These are phyloP conservation scores for Psilocybe subaeruginosa DNA, from an alignment of 768 basidiomycete genomes.

Conservation along the genomic window DNA sequence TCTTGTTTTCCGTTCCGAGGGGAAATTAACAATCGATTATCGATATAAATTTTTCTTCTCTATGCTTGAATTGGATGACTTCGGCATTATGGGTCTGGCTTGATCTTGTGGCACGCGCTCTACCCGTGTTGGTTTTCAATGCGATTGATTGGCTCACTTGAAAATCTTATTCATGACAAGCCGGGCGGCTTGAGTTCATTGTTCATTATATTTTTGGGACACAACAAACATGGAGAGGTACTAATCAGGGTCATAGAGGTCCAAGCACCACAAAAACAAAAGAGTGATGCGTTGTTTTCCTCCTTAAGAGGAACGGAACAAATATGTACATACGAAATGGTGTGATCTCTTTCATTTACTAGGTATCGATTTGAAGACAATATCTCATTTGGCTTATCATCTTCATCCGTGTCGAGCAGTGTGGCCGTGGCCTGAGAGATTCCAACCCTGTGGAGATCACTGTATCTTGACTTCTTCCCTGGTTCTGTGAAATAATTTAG, in stretches of 20 bases:
- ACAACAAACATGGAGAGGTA: no score
- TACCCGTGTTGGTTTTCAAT: background rate
- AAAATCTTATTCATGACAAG: background rate
- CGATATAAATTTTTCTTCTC: conserved; percentile 5
- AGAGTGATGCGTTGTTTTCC: no score
- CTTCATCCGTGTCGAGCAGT: no score
- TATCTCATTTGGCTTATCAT: no score
- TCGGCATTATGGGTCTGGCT: background rate
- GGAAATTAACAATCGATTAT: conserved; percentile 7
- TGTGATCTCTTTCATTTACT: no score
- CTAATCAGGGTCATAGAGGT: no score
- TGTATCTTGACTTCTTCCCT: background rate
- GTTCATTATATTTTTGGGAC: no score
- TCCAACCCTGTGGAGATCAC: background rate
- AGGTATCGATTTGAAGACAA: background rate
- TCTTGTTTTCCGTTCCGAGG: background rate
- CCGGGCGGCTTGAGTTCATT: no score
- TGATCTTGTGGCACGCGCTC: background rate
- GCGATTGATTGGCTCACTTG: background rate
- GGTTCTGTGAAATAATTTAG: background rate
- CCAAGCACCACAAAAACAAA: no score
- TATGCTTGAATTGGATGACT: background rate
- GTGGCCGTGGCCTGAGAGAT: no score
- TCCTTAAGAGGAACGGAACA: no score
- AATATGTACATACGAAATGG: no score